These are phyloP conservation scores for Iodosphaeria phyllophila DNA, from an alignment of 2,329 filamentous ascomycete species.

Conservation along the genomic window DNA sequence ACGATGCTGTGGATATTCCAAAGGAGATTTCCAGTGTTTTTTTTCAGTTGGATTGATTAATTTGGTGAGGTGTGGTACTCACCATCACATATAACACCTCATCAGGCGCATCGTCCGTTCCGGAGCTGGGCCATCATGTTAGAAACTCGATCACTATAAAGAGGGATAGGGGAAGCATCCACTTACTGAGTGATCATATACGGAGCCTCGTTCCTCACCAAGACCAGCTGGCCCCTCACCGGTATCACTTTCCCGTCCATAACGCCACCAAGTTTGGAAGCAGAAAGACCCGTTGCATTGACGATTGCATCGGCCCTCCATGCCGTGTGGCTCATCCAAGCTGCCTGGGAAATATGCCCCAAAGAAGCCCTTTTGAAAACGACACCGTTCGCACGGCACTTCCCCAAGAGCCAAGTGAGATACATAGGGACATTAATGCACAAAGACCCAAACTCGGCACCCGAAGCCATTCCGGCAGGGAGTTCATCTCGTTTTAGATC, in stretches of 20 bases:
- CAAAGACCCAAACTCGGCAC: slow-evolving; percentile 60
- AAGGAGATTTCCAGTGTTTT: too few species aligned
- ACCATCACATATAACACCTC: slow-evolving; percentile 73
- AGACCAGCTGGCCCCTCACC: slow-evolving; percentile 63
- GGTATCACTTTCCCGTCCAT: slow-evolving; percentile 56
- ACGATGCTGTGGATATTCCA: too few species aligned
- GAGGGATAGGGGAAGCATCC: too few species aligned
- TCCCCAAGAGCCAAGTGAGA: slow-evolving; percentile 65
- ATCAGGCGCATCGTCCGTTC: slow-evolving; percentile 52
- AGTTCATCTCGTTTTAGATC: slow-evolving; percentile 39
- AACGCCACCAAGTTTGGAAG: slow-evolving; percentile 64
- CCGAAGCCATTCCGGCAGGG: slow-evolving; percentile 47
- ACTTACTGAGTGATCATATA: slow-evolving; percentile 51
- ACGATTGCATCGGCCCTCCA: slow-evolving; percentile 48
- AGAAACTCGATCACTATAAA: too few species aligned
- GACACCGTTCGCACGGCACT: slow-evolving; percentile 59
- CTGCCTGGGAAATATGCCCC: slow-evolving; percentile 56
- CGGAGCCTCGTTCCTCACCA: slow-evolving; percentile 62
- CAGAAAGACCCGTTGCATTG: slow-evolving; percentile 70
- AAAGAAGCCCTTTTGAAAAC: slow-evolving; percentile 44
- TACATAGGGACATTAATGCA: slow-evolving; percentile 88
- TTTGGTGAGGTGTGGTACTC: too few species aligned
- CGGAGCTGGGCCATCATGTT: too few species aligned
- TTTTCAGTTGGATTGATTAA: too few species aligned
- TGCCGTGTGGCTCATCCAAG: slow-evolving; percentile 35